Conservation (phyloP, 441 rosid species). For the Populus hybrid region DNA sequence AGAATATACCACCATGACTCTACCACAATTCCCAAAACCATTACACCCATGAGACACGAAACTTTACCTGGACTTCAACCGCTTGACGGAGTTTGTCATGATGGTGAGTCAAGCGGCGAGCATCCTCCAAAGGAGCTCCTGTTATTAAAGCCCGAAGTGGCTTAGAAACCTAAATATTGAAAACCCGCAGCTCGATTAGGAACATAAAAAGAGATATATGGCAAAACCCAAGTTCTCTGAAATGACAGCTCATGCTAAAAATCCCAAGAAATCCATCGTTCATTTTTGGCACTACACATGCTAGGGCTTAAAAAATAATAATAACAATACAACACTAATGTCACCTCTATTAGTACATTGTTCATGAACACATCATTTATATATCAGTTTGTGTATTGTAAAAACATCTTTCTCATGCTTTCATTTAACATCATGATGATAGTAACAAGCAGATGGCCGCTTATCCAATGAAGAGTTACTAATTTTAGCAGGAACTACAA, state of each 20-base stretch:
- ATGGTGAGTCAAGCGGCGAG: constrained; percentile 72
- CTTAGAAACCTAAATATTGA: constrained; percentile 61
- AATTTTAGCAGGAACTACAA: background rate
- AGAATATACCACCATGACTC: constrained; percentile 4
- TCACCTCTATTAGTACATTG: background rate
- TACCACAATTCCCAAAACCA: background rate
- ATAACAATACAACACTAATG: too few species aligned
- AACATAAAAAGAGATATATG: constrained; percentile 14
- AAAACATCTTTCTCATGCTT: background rate
- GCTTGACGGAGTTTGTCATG: constrained; percentile 87
- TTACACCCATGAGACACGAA: constrained; percentile 10
- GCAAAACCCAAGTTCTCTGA: background rate
- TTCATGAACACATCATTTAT: too few species aligned
- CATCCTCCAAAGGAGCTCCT: constrained; percentile 97
- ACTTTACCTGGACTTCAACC: constrained; percentile 81
- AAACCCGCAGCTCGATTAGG: constrained; percentile 39
- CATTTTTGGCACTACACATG: background rate
- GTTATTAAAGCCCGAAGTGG: constrained; percentile 65
- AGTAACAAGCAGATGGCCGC: background rate
- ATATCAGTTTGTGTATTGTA: background rate
- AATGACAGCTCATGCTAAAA: background rate
- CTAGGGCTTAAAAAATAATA: background rate
- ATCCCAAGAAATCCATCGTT: background rate
- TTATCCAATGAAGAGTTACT: background rate
- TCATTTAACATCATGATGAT: background rate